Evolutionary conservation across 441 rosid species (phyloP).

Genomic region (Theobroma grandiflorum): DNA sequence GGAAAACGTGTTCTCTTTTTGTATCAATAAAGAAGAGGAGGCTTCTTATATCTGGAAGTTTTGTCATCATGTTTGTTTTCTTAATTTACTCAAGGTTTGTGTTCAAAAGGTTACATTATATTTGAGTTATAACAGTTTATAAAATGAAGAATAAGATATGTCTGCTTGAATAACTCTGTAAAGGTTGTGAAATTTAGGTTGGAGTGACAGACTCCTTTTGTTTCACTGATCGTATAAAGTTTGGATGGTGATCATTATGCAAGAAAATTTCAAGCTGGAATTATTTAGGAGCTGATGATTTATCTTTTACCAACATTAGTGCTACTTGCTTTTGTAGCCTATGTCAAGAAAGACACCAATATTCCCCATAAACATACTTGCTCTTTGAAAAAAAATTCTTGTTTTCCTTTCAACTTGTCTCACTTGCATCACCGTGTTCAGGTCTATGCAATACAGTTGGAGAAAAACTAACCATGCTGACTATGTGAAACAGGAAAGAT

Average conservation of each 20-base stretch:
- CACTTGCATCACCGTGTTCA: not conserved
- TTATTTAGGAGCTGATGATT: not conserved
- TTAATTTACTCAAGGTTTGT: not conserved
- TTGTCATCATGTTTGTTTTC: not conserved
- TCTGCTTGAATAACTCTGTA: not conserved
- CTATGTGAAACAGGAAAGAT: slow-evolving; percentile 59
- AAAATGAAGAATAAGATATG: not conserved
- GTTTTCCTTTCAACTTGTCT: not conserved
- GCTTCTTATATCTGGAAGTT: not conserved
- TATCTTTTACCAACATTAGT: not conserved
- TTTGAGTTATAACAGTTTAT: not conserved
- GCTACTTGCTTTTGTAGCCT: not conserved
- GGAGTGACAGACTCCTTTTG: not conserved
- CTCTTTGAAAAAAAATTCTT: not conserved
- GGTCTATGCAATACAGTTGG: not conserved
- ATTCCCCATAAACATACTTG: not conserved
- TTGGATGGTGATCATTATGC: not conserved
- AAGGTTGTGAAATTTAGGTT: not conserved
- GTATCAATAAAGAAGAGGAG: not conserved
- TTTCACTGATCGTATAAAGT: not conserved
- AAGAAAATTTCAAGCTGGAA: not conserved
- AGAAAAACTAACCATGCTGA: slow-evolving; percentile 10
- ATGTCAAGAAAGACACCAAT: not conserved
- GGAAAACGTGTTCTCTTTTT: not conserved
- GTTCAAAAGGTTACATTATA: not conserved